Evolutionary conservation across 1,284 basidiomycete species (phyloP).

Genomic region (Wolfiporia cocos): DNA sequence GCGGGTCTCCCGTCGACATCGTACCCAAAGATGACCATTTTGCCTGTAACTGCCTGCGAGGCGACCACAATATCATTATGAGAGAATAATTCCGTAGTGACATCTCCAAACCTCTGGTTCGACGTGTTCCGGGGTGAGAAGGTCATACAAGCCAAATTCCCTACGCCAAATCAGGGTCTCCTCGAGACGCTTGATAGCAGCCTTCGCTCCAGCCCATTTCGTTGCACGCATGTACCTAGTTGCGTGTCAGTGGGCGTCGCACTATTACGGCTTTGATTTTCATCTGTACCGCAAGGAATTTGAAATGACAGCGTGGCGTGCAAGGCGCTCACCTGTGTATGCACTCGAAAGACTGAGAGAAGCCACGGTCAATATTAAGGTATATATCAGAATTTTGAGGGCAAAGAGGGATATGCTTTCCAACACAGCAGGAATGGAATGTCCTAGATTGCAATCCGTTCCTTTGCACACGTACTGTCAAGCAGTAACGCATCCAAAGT

Average conservation of each 20-base stretch:
- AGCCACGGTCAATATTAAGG: too few species aligned
- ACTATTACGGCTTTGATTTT: too few species aligned
- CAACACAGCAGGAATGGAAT: too few species aligned
- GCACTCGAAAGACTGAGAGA: conserved; percentile 56
- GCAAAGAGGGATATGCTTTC: too few species aligned
- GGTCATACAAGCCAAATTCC: conserved; percentile 62
- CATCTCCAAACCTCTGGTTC: conserved; percentile 54
- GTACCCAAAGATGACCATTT: conserved; percentile 72
- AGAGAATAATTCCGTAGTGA: not conserved
- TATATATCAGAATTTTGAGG: too few species aligned
- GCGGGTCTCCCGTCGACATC: conserved; percentile 64
- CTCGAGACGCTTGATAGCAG: conserved; percentile 58
- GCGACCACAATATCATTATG: too few species aligned
- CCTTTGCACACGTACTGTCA: too few species aligned
- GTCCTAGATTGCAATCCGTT: too few species aligned
- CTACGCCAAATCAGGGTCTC: conserved; percentile 69
- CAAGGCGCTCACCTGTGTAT: conserved; percentile 42
- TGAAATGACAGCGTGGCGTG: too few species aligned
- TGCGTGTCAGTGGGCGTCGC: not conserved
- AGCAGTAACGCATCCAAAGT: too few species aligned
- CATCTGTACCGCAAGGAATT: too few species aligned
- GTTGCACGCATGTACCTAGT: conserved; percentile 62
- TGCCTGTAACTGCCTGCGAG: conserved; percentile 64
- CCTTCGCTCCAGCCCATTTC: conserved; percentile 53
- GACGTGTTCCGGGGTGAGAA: conserved; percentile 49